Conservation (phyloP, 768 basidiomycete genomes). For the Leccinum imitatum region DNA sequence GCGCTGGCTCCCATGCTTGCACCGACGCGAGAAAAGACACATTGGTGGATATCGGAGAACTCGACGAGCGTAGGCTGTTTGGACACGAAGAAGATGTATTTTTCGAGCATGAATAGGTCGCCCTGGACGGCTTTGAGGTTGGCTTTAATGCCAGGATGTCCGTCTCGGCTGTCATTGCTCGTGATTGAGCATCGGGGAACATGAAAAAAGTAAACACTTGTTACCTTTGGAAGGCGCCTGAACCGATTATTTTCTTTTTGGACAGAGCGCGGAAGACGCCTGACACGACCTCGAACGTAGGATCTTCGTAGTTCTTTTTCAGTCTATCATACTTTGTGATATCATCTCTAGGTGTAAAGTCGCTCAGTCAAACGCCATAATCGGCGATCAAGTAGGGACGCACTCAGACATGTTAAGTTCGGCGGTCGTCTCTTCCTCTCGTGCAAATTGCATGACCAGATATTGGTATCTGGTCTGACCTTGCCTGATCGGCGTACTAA, state of each 20-base stretch:
- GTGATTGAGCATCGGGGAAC: neutral
- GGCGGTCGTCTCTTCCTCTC: constrained; percentile 95
- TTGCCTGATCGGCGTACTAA: constrained; percentile 93
- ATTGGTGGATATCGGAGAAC: constrained; percentile 84
- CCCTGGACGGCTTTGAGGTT: constrained; percentile 97
- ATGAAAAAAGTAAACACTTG: too few relatives aligned
- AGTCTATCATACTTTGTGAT: constrained; percentile 77
- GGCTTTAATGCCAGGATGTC: constrained; percentile 94
- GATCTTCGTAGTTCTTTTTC: constrained; percentile 92
- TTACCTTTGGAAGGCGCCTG: constrained; percentile 83
- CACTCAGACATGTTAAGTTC: constrained; percentile 93
- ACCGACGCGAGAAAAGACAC: constrained; percentile 92
- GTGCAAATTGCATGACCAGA: constrained; percentile 96
- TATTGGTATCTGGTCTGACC: constrained; percentile 98
- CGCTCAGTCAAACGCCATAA: neutral
- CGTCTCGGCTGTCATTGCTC: constrained; percentile 61
- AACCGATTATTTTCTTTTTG: constrained; percentile 87
- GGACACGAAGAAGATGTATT: constrained; percentile 96
- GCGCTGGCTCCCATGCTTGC: constrained; percentile 78
- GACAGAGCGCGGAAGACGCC: constrained; percentile 89
- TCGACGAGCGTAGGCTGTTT: constrained; percentile 92
- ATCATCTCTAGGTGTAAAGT: constrained; percentile 55
- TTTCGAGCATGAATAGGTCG: constrained; percentile 96
- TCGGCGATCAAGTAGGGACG: constrained; percentile 28
- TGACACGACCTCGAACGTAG: constrained; percentile 93